These are phyloP conservation scores for Cunninghamia lanceolata DNA, from an alignment of 75 land plant genomes.

Conservation along the genomic window DNA sequence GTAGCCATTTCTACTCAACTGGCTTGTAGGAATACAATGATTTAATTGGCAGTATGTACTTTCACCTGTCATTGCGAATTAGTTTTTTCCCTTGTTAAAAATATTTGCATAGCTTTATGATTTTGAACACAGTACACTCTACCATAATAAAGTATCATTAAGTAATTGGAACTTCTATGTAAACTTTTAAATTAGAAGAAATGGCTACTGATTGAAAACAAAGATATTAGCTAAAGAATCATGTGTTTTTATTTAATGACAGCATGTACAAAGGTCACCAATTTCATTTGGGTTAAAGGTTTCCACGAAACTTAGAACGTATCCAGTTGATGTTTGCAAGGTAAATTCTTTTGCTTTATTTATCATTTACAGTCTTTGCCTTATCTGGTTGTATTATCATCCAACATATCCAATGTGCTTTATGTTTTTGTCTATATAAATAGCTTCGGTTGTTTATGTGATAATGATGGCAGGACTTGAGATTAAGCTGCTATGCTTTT, in stretches of 20 bases:
- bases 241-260: slow-evolving; percentile 11
- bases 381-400: background rate
- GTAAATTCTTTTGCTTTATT: slow-evolving; percentile 23
- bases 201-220: too few species aligned
- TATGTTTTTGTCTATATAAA: background rate
- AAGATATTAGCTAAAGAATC: background rate
- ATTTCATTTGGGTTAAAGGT: slow-evolving; percentile 72
- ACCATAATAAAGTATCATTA: background rate
- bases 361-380: background rate
- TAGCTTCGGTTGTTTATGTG: background rate
- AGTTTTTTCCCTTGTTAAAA: background rate
- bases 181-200: too few species aligned
- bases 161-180: too few species aligned
- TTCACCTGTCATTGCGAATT: background rate
- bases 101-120: background rate
- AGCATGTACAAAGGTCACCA: slow-evolving; percentile 84
- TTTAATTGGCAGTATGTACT: background rate
- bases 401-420: background rate
- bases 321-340: slow-evolving; percentile 77
- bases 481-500: slow-evolving; percentile 56
- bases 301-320: slow-evolving; percentile 67
- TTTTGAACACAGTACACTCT: background rate
- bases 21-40: background rate
- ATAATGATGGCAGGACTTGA: slow-evolving; percentile 48
- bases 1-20: background rate